Base-by-base conservation (phyloP, 2,329 filamentous ascomycete genomes). In the Phialophora chinensis region DNA sequence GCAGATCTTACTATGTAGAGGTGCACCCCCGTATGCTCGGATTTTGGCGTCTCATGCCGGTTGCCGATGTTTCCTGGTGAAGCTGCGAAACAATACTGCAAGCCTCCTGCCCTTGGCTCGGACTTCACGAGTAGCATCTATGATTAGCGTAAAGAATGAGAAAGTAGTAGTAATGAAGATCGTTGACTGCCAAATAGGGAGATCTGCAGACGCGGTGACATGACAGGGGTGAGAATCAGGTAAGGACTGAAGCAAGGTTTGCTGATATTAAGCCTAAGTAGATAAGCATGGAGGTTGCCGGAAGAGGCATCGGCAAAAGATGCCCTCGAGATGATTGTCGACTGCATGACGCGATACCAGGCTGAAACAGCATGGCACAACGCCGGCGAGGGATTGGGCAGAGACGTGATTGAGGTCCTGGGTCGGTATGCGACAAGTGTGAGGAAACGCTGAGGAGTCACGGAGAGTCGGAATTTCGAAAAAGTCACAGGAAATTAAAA, bases 291-390 rank as follows among this genome's bases (percentile, higher is more conserved):
- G 35, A 44, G 38, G 6, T 23, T 50, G 52, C 38, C 44, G 53
- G 29, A 17, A 64, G 56, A 52, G 55, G 56, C 62, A 33, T 60
- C 50, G 25, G 55, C 53, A 54, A n/a, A n/a, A 20, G 12, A 27
- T 31, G 50, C 23, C n/a, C 29, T 14, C 7, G 35, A 53, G n/a
- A 12, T 25, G 55, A 11, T 12, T 25, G 12, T n/a, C 31, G 42
- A 25, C 52, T 31, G 25, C n/a, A 60, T 61, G 60, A 60, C 65
- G 60, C 56, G 35, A 63, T 52, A 14, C 27, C 47, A 56, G 42
- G 56, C 60, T 64, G 60, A 60, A 63, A 67, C 60, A 50, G 54
- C 38, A 54, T 27, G 59, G 54, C 27, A 56, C 53, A 5, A 20
- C 17, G 29, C 55, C 14, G 20, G 47, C 20, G 8, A 31, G 33